Percentiles rank a stretch among this genome's conserved stretches.
Evolutionary conservation across 441 rosid genomes (phyloP).

Genomic region (Erysimum pusillum): DNA sequence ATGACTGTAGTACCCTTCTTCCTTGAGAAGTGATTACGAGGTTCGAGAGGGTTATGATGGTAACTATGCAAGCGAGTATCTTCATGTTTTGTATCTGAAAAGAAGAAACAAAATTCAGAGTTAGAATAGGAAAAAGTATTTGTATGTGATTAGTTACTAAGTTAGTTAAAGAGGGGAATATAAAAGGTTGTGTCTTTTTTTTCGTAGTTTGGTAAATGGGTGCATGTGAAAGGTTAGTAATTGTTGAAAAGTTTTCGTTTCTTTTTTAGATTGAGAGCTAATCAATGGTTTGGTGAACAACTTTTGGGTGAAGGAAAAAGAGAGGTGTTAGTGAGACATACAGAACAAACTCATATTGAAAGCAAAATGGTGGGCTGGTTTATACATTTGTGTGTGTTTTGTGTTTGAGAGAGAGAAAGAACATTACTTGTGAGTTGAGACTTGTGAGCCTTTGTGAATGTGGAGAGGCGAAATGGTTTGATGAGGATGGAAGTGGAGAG

Average conservation of each 20-base stretch:
- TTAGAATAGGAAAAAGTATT: not conserved
- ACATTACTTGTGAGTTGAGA: conserved; percentile 31
- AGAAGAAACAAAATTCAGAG: not conserved
- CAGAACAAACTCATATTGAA: conserved; percentile 12
- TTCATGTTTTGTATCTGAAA: conserved; percentile 38
- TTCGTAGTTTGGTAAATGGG: conserved; percentile 17
- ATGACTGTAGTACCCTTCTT: conserved; percentile 37
- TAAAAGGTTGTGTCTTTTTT: not conserved
- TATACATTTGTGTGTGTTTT: conserved; percentile 7
- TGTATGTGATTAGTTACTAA: not conserved
- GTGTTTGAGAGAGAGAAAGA: conserved; percentile 16
- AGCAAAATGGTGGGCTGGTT: conserved; percentile 24
- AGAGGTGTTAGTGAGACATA: conserved; percentile 14
- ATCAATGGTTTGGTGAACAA: conserved; percentile 21
- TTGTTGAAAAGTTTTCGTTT: conserved; percentile 13
- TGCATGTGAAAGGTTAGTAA: conserved; percentile 25
- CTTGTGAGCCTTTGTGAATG: conserved; percentile 30
- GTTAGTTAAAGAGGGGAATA: not conserved
- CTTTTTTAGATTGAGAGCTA: not conserved
- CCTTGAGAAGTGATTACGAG: not conserved
- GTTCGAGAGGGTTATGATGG: conserved; percentile 33
- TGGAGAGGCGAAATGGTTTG: conserved; percentile 36
- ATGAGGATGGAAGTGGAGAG: conserved; percentile 28
- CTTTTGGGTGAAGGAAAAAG: conserved; percentile 3
- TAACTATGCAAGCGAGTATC: conserved; percentile 35